Conservation (phyloP, 148 eudicot species). For the Camellia japonica region DNA sequence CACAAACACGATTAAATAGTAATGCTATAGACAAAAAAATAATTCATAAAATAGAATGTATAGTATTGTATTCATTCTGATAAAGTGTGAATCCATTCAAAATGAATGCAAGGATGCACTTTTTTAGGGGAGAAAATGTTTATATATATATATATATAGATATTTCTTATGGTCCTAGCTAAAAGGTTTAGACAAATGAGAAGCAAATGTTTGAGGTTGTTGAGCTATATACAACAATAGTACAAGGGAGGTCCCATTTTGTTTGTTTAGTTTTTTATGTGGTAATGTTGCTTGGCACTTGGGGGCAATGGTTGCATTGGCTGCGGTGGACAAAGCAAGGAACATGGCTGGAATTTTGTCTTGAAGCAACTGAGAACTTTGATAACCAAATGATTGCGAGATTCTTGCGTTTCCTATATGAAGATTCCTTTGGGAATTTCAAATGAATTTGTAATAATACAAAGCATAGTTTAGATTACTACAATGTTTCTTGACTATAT, state of each 20-base stretch:
- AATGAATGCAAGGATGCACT: too few relatives aligned
- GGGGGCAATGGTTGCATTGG: too few relatives aligned
- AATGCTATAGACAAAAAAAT: too few relatives aligned
- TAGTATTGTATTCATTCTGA: too few relatives aligned
- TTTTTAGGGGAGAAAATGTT: too few relatives aligned
- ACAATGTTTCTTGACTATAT: neutral
- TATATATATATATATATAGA: too few relatives aligned
- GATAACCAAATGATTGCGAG: neutral
- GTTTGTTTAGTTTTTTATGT: too few relatives aligned
- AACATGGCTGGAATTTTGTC: constrained; percentile 12
- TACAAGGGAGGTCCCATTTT: neutral
- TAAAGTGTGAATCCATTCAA: too few relatives aligned
- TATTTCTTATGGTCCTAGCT: neutral
- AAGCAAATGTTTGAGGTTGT: neutral
- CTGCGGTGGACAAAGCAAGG: constrained; percentile 9
- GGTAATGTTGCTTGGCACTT: neutral
- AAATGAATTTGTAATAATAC: neutral
- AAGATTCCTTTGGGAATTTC: constrained; percentile 12
- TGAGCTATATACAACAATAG: too few relatives aligned
- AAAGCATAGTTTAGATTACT: neutral
- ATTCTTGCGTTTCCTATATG: neutral
- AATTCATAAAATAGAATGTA: too few relatives aligned
- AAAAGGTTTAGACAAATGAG: constrained; percentile 3
- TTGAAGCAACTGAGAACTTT: neutral
- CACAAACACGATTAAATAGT: too few relatives aligned